phyloP scores from a whole-genome alignment of 208 protist species.

The Porcisia deanei region DNA sequence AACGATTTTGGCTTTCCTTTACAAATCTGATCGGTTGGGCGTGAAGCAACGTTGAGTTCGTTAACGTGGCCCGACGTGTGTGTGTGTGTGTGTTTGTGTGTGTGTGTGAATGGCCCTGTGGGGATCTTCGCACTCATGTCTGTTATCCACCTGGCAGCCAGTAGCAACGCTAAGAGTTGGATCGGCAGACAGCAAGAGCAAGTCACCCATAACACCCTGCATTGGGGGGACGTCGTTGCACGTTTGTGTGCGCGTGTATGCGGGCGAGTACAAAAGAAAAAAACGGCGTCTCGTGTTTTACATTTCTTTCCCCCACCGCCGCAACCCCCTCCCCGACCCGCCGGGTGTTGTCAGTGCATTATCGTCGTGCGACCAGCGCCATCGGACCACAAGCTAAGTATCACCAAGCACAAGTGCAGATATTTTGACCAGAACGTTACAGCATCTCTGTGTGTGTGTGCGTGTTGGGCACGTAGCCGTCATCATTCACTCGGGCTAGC shows the following conservation, averaged over 20 bases:
- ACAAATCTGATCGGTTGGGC: not conserved
- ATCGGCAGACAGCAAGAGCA: not conserved
- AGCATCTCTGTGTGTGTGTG: not conserved
- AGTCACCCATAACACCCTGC: not conserved
- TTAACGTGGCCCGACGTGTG: not conserved
- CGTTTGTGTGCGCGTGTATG: not conserved
- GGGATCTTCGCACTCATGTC: not conserved
- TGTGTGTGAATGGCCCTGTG: not conserved
- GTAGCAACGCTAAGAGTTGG: not conserved
- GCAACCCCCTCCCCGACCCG: too few species aligned
- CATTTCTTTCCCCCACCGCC: not conserved
- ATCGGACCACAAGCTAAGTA: not conserved
- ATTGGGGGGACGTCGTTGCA: too few species aligned
- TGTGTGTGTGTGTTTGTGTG: not conserved
- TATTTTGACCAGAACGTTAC: not conserved
- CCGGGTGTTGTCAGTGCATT: not conserved
- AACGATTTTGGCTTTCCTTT: not conserved
- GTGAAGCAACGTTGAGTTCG: not conserved
- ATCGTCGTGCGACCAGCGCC: not conserved
- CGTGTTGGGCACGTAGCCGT: not conserved
- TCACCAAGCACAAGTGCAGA: not conserved
- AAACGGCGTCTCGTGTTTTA: not conserved
- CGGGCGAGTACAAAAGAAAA: not conserved
- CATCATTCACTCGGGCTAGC: too few species aligned
- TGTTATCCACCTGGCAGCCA: not conserved